A percentile compares a stretch with the other conserved stretches of the same genome.
phyloP scores from a whole-genome alignment of 768 basidiomycete species.

The Neoboletus brunneissimus region DNA sequence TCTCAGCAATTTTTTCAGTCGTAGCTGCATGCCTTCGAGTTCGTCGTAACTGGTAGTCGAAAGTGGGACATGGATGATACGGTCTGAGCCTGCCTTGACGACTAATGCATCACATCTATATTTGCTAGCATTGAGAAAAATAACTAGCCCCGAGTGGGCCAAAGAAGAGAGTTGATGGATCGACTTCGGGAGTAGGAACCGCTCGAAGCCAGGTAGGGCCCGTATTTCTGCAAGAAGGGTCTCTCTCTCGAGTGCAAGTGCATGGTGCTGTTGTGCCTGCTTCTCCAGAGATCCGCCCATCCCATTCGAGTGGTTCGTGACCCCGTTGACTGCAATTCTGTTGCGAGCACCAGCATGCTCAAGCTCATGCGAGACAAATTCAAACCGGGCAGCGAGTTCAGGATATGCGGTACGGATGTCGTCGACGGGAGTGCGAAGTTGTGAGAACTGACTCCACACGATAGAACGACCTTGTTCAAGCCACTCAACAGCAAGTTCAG shows the following conservation, averaged over 20 bases:
- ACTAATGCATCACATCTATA: neutral
- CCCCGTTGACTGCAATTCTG: neutral
- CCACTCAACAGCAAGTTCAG: neutral
- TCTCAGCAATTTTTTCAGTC: neutral
- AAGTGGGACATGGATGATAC: neutral
- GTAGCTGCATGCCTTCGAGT: neutral
- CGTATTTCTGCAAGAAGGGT: neutral
- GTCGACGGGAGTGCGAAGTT: neutral
- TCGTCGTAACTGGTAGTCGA: neutral
- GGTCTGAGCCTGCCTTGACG: neutral
- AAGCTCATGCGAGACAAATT: neutral
- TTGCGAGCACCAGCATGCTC: neutral
- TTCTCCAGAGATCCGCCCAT: neutral
- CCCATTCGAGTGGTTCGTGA: neutral
- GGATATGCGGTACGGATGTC: neutral
- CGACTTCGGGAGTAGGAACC: neutral
- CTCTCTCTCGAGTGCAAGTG: neutral
- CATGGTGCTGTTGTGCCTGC: neutral
- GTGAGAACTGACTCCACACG: neutral
- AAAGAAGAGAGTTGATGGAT: neutral
- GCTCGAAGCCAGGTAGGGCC: neutral
- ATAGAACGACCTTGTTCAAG: neutral
- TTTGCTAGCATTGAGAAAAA: neutral
- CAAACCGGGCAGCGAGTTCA: neutral
- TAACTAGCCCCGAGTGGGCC: neutral